Conservation (phyloP, 2,329 filamentous ascomycete species). For the Microcyclospora pomicola region DNA sequence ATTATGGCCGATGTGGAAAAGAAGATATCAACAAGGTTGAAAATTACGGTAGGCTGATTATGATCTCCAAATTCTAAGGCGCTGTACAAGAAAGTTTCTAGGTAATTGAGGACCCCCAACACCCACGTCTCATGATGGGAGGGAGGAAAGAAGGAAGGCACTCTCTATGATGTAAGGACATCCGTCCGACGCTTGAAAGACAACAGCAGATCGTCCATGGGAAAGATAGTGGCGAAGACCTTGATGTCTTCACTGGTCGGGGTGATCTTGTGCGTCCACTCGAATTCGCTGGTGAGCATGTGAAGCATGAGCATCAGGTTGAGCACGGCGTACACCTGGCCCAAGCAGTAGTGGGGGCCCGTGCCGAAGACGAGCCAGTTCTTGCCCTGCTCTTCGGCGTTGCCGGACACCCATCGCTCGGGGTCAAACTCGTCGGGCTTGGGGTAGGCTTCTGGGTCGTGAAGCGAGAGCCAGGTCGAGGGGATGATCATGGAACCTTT, state of each 20-base stretch:
- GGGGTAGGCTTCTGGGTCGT: constrained; percentile 83
- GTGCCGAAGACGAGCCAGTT: constrained; percentile 96
- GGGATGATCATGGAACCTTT: constrained; percentile 95
- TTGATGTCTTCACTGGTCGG: constrained; percentile 83
- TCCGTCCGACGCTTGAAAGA: constrained; percentile 5
- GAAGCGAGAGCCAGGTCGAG: constrained; percentile 76
- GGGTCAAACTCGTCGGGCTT: constrained; percentile 82
- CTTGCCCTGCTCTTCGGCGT: constrained; percentile 82
- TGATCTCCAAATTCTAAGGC: too few species aligned
- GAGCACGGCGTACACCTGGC: constrained; percentile 78
- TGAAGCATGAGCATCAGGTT: constrained; percentile 58
- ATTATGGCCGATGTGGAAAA: too few species aligned
- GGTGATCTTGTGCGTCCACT: constrained; percentile 84
- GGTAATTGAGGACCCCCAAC: too few species aligned
- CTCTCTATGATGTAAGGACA: too few species aligned
- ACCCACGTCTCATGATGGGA: too few species aligned
- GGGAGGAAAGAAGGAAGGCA: too few species aligned
- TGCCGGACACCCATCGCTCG: constrained; percentile 79
- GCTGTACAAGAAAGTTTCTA: too few species aligned
- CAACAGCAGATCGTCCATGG: constrained; percentile 43
- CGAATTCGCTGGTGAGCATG: constrained; percentile 24
- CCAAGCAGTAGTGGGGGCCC: constrained; percentile 91
- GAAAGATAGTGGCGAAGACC: constrained; percentile 97
- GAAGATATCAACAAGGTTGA: too few species aligned
- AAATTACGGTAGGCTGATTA: too few species aligned